Evolutionary conservation across 176 grass and related monocot genomes (phyloP), one percentile per base, ranked within the genome.

Genomic region (Aegilops umbellulata): DNA sequence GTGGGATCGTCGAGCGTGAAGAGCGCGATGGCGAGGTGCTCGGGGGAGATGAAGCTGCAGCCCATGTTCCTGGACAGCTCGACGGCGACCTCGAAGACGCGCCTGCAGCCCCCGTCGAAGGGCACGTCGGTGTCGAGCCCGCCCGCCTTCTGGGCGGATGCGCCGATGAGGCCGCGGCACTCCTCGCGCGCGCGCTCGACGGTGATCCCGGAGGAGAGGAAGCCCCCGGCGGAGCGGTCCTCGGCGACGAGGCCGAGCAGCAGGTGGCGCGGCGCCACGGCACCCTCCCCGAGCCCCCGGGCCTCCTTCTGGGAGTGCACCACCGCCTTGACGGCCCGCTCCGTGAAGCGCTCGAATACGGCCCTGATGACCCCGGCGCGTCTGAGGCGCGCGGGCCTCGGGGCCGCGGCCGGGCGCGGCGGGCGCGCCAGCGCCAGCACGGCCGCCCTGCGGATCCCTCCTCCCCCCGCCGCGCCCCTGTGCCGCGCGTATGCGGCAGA

Each of bases 231-330:
- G 6, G 91, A 89, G 19, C 76, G 69, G 89, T 98, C 96, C 92
- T 95, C 96, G 0, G 92, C 96, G 70, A 98, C 77, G 75, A 95
- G 88, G 20, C 96, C 96, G 47, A 98, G 96, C 64, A 95, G 77
- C 70, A 98, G 88, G 84, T 95, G 96, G 88, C 91, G 96, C 71
- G 92, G 91, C 80, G 84, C 89, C 14, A 98, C 96, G 77, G 89
- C 81, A 35, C 80, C 53, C 38, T 82, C 84, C 46, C 96, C 93
- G 10, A 98, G 81, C 44, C 83, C 93, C n/a, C 82, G 74, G 0
- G 96, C 93, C 93, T 98, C 96, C 85, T 88, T 78, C 86, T 94
- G 96, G 15, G 96, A 94, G 36, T 92, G 91, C 81, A 94, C 90
- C 16, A 95, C 92, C 8, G 90, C 91, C 75, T 92, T 91, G 46